Base-by-base conservation (phyloP, 176 grass and related monocot genomes). In the Oryza rufipogon region DNA sequence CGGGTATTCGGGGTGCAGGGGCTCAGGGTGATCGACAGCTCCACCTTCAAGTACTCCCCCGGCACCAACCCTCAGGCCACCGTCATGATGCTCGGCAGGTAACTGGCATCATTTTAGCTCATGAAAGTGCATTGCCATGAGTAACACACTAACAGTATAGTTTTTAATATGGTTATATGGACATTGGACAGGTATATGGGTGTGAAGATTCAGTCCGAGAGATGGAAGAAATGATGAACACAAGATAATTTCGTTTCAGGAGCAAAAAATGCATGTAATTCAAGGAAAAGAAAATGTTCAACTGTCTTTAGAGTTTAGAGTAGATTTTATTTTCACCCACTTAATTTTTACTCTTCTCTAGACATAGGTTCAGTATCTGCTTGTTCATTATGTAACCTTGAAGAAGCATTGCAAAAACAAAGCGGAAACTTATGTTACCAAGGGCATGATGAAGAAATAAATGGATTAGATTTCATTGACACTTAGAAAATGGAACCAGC, bases 41-140 rank as follows among this genome's bases (percentile, higher is more conserved):
- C 90, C 20, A 92, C 90, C 1, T 92, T 97, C 82, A 77, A 78
- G 68, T 86, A 92, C 73, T 97, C 92, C 0, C 95, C 95, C 0
- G 95, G 90, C 7, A 97, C 92, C 20, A 97, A 97, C 42, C 94
- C 94, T 2, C 94, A 97, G 82, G 94, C 94, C 71, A 97, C 92
- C 67, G 86, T 97, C 66, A 97, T 97, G 94, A 97, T 97, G 94
- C 90, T 97, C 28, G 94, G 92, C 76, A 92, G 94, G 94, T 94
- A 89, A 58, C 51, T n/a, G 1, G 9, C 75, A 76, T 15, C n/a
- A 73, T 10, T 6, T 19, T 19, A 69, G 41, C 25, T 45, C 64
- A 74, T 77, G 44, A 41, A 19, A 47, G 5, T 58, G 52, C 17
- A n/a, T 22, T 22, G 20, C 6, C 7, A 63, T 63, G 20, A 63